Base-by-base conservation (phyloP, 257 asterid species). In the Marsdenia floribunda region DNA sequence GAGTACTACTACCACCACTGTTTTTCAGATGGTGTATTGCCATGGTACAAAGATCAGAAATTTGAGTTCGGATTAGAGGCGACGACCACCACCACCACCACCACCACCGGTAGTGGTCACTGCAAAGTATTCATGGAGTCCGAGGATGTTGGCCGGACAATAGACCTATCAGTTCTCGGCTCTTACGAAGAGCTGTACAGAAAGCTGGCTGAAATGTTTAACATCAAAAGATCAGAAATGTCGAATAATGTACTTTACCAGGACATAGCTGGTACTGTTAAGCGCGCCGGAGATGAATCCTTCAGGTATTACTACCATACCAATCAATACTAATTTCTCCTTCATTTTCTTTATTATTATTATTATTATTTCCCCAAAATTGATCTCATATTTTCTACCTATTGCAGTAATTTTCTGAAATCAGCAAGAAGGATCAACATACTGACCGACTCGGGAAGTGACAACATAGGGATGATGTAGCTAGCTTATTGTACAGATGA, bases 41-140 rank as follows among this genome's bases (percentile, higher is more conserved):
- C 86, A 0, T 72, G 84, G 86, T 75, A 42, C 71, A 79, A 79
- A 68, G 81, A 87, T 49, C 68, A 72, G 37, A 82, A 69, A 70
- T 73, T 64, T 26, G 83, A 84, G 68, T 72, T 81, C 60, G 88
- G 83, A 29, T 59, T 70, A 47, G 87, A 77, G 75, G 78, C 83
- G 11, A 42, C 11, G 1, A 0, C 11, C 47, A 1, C 9, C 2
- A n/a, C n/a, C n/a, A n/a, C n/a, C n/a, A n/a, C n/a, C n/a, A n/a
- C 11, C 9, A 0, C 11, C 47, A 1, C 9, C 2, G 47, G 11
- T 6, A 7, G 47, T 1, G 88, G 86, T 53, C 91, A 85, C 3
- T 89, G 96, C 68, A 86, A 91, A 83, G 91, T 87, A 65, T 89
- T 87, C 44, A 73, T 89, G 86, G 93, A 89, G 16, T 89, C 88